These are phyloP conservation scores for Kluyveromyces siamensis DNA, from an alignment of 805 yeast genomes.

Conservation along the genomic window DNA sequence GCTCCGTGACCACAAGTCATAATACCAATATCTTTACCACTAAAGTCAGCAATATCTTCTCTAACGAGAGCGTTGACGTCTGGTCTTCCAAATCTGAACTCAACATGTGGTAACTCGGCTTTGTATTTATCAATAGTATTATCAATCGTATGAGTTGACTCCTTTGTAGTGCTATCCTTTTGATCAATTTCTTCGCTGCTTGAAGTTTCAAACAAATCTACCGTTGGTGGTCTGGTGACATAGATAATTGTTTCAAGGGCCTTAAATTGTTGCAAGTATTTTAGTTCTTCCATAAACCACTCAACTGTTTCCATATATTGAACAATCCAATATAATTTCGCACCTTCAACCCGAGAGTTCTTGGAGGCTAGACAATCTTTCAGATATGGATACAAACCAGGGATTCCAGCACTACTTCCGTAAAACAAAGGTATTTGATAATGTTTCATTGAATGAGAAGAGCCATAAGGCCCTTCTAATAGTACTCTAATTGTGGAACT, in stretches of 20 bases:
- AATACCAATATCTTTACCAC: conserved; percentile 33
- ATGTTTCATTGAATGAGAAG: conserved; percentile 26
- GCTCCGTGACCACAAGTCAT: conserved; percentile 47
- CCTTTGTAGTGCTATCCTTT: conserved; percentile 5
- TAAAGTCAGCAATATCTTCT: conserved; percentile 26
- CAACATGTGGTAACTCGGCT: conserved; percentile 25
- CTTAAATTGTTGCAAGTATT: conserved; percentile 7
- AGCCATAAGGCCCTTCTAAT: conserved; percentile 54
- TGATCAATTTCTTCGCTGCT: neutral
- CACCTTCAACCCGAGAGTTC: neutral
- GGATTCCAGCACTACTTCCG: conserved; percentile 42
- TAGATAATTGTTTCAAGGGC: conserved; percentile 26
- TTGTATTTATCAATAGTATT: too few relatives aligned
- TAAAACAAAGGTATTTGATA: conserved; percentile 35
- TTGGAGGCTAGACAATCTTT: neutral
- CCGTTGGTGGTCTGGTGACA: conserved; percentile 42
- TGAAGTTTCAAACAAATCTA: neutral
- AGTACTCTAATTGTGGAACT: conserved; percentile 24
- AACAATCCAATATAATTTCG: conserved; percentile 6
- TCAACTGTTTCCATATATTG: conserved; percentile 6
- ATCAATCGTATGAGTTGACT: neutral
- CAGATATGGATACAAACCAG: conserved; percentile 35
- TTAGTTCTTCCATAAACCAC: conserved; percentile 8
- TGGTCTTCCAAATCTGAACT: conserved; percentile 39
- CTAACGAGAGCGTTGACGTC: conserved; percentile 29